These are phyloP conservation scores for Cucurbita maxima DNA, from an alignment of 306 rosid genomes.

Conservation along the genomic window DNA sequence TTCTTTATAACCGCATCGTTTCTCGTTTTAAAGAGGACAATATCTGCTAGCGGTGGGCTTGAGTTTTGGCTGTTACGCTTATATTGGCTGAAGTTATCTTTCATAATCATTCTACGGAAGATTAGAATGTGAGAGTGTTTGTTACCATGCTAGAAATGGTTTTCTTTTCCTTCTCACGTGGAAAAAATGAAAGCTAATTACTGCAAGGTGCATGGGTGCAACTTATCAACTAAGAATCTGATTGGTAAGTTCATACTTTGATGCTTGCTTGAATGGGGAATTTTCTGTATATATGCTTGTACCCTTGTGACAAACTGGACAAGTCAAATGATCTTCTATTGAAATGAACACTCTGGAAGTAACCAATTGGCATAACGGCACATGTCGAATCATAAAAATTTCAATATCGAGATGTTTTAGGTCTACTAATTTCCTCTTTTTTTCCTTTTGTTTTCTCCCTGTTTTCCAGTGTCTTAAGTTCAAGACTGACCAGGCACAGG, in stretches of 20 bases:
- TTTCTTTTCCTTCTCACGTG: not conserved
- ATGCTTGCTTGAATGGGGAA: not conserved
- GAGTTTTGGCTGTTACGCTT: too few species aligned
- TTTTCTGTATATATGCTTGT: not conserved
- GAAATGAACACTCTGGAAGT: not conserved
- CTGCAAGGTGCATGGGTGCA: not conserved
- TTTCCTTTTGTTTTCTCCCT: not conserved
- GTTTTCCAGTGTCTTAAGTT: slow-evolving; percentile 59
- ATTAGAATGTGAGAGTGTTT: not conserved
- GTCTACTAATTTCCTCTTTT: not conserved
- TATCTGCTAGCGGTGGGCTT: too few species aligned
- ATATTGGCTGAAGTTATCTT: not conserved
- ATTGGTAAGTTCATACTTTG: not conserved
- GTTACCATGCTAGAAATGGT: too few species aligned
- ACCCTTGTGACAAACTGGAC: not conserved
- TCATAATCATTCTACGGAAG: not conserved
- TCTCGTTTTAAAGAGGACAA: too few species aligned
- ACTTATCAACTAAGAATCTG: not conserved
- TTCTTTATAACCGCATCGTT: too few species aligned
- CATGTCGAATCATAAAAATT: not conserved
- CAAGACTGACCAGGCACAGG: slow-evolving; percentile 93
- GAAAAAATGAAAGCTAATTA: not conserved
- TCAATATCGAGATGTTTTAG: not conserved
- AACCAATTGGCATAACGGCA: not conserved
- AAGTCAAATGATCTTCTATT: not conserved